These are phyloP conservation scores for Quercus ilex DNA, from an alignment of 306 rosid genomes.

Conservation along the genomic window DNA sequence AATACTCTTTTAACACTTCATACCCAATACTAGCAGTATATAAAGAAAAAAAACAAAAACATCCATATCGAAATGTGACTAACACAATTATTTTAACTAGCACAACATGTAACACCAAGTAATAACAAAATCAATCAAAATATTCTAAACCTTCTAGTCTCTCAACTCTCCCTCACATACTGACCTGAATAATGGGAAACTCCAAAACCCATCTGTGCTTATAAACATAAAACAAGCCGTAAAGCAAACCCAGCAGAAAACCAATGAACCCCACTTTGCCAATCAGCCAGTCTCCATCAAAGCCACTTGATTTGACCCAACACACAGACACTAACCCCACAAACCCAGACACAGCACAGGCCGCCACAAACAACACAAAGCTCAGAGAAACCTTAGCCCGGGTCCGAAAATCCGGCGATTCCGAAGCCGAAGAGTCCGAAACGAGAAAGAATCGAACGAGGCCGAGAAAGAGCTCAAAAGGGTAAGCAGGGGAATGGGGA, in stretches of 20 bases:
- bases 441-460: conserved; percentile 48
- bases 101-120: background rate
- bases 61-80: background rate
- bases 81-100: background rate
- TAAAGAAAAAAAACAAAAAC: background rate
- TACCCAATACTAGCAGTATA: background rate
- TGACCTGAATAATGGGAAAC: conserved; percentile 91
- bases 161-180: background rate
- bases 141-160: background rate
- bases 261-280: conserved; percentile 59
- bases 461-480: conserved; percentile 31
- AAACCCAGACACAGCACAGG: conserved; percentile 36
- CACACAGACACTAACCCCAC: conserved; percentile 52
- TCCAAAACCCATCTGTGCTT: conserved; percentile 73
- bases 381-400: conserved; percentile 44
- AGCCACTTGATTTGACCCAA: conserved; percentile 24
- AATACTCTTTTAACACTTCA: background rate
- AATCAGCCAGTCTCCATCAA: conserved; percentile 32
- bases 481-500: conserved; percentile 39
- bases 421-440: conserved; percentile 24
- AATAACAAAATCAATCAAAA: background rate
- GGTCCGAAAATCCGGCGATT: conserved; percentile 29
- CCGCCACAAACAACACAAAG: conserved; percentile 35
- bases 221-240: conserved; percentile 59
- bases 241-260: conserved; percentile 53